Evolutionary conservation across 306 rosid genomes (phyloP), one percentile per base, ranked within the genome.

Genomic region (Prunus mongolica): DNA sequence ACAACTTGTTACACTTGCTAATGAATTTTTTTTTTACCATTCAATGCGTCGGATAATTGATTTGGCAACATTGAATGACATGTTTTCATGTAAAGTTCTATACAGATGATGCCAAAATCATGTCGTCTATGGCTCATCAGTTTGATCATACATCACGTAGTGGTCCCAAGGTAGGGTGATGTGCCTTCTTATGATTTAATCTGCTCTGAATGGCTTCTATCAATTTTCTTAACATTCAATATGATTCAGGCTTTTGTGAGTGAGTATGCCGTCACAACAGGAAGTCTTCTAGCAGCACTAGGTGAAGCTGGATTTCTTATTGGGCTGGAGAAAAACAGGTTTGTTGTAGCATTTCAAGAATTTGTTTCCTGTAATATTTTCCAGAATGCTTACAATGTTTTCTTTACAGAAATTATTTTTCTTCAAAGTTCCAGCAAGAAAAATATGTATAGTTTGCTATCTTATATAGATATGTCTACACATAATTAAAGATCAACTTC

Each of bases 251-350:
- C 97, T 77, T 95, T 95, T 82, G 94, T 93, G n/a, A 91, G 98
- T 46, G 98, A 93, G 69, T 93, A 95, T 47, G 99, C 99, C 25
- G 97, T 95, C 76, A 88, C 38, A 32, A 72, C 4, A n/a, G 99
- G 99, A 87, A 92, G 93, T 79, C 89, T 95, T 80, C 76, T 89
- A 22, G 97, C 97, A 44, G 92, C 90, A 79, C 68, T 92, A 45
- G 97, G 86, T 18, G 99, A 95, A 85, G 99, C 97, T 12, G 97
- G 81, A 27, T 95, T 92, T 80, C 96, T 95, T 62, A 85, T 95
- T 73, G 97, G 99, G 41, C 56, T 93, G 3, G 98, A 93, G 81
- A 93, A 82, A 71, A 91, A 91, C 92, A 91, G 98, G 98, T 93
- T 76, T 77, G 72, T 24, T 54, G 44, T 20, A 25, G 63, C 25